phyloP scores from a whole-genome alignment of 495 filamentous ascomycete genomes.

The Amphirosellinia nigrospora region DNA sequence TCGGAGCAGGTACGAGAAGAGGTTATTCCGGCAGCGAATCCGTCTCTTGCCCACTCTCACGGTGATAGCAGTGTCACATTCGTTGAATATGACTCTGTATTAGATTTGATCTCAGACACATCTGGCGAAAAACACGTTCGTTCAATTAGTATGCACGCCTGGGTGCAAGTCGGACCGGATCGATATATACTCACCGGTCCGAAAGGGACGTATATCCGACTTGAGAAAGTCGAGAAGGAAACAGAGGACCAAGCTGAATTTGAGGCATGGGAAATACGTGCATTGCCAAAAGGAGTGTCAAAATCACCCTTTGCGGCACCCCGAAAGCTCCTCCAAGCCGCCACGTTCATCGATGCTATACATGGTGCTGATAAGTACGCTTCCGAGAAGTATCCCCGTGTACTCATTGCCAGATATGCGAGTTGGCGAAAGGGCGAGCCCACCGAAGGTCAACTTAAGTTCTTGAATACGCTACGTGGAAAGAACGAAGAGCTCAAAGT shows the following conservation, averaged over 20 bases:
- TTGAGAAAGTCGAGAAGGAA: constrained; percentile 55
- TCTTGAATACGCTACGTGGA: constrained; percentile 71
- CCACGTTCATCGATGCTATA: constrained; percentile 72
- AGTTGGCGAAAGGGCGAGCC: constrained; percentile 73
- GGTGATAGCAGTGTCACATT: constrained; percentile 62
- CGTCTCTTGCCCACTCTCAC: not conserved
- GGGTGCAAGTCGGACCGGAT: constrained; percentile 74
- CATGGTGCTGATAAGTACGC: constrained; percentile 86
- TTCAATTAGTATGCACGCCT: constrained; percentile 71
- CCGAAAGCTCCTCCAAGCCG: constrained; percentile 63
- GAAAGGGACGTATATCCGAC: constrained; percentile 63
- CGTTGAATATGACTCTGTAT: constrained; percentile 86
- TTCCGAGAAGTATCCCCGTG: constrained; percentile 61
- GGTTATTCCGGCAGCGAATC: constrained; percentile 20
- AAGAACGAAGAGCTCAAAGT: constrained; percentile 60
- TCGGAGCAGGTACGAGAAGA: constrained; percentile 41
- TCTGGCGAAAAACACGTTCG: constrained; percentile 79
- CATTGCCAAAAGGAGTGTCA: constrained; percentile 40
- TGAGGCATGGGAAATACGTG: constrained; percentile 46
- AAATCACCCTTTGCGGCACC: constrained; percentile 69
- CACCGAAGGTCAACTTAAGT: constrained; percentile 69
- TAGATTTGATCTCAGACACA: constrained; percentile 85
- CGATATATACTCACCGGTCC: constrained; percentile 69
- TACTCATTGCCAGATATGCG: constrained; percentile 62
- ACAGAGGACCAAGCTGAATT: constrained; percentile 32